Evolutionary conservation across 768 basidiomycete species (phyloP), one percentile per base, ranked within the genome.

Genomic region (Artomyces pyxidatus): DNA sequence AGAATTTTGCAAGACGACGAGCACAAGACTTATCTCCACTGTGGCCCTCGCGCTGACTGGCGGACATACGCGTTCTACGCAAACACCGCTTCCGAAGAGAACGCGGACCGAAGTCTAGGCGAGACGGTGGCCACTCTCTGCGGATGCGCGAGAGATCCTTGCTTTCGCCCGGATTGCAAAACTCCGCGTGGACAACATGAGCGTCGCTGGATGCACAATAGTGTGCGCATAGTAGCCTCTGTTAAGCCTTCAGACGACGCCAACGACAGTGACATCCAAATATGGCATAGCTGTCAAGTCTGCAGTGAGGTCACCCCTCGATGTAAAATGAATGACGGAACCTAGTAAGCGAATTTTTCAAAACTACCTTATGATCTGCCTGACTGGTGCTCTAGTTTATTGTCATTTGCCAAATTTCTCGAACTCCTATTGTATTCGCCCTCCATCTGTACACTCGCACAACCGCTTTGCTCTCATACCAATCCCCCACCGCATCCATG

Each of bases 221-320:
- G 49, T 29, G 12, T 43, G 25, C 40, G 53, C 23, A 42, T 57
- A 6, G 21, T 45, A 0, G 53, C 49, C 16, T 48, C 40, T 27
- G 37, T 28, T 10, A 28, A 30, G 27, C 26, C 49, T 6, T 42
- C 37, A 17, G 53, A 44, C 22, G 37, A 41, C n/a, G 43, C 22
- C 14, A 25, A 22, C n/a, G 44, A 49, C n/a, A 63, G 63, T 6
- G 60, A 48, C 1, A 66, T 78, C 6, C 48, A 61, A 26, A 67
- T 74, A 55, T 81, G 76, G 76, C 59, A 72, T 45, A 72, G 68
- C 50, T 84, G 82, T 61, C 63, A 59, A 0, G 59, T 72, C 3
- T 84, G 82, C 57, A 58, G 53, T 22, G 61, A 63, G n/a, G 54
- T 60, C 32, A 71, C 75, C 1, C 39, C 54, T 3, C 55, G 54